phyloP scores from a whole-genome alignment of 2,329 filamentous ascomycete species.

The Aspergillus sp. region DNA sequence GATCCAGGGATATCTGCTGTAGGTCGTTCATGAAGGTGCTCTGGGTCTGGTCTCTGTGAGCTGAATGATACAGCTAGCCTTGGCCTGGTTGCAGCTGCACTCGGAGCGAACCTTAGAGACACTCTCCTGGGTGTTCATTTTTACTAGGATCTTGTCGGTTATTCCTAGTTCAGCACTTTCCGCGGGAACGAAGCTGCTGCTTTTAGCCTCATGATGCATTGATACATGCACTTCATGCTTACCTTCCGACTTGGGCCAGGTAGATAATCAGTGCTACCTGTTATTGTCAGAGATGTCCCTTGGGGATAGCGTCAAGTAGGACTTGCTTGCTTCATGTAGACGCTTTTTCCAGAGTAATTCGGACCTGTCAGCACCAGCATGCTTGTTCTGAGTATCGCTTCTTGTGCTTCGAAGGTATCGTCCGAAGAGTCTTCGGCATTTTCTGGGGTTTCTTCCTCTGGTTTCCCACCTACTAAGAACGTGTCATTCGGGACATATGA shows the following conservation, averaged over 20 bases:
- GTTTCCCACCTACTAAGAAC: slow-evolving; percentile 51
- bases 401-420: slow-evolving; percentile 1
- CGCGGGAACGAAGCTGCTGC: slow-evolving; percentile 71
- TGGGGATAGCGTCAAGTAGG: too few relatives aligned
- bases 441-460: neutral
- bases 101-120: slow-evolving; percentile 46
- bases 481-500: slow-evolving; percentile 79
- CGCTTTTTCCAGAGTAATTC: slow-evolving; percentile 93
- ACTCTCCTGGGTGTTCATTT: slow-evolving; percentile 65
- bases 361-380: slow-evolving; percentile 81
- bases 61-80: neutral
- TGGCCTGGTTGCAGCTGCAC: too few relatives aligned
- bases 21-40: slow-evolving; percentile 73
- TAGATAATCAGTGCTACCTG: slow-evolving; percentile 76
- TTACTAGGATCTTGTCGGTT: slow-evolving; percentile 85
- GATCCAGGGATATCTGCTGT: slow-evolving; percentile 70
- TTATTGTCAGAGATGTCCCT: slow-evolving; percentile 3
- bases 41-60: slow-evolving; percentile 35
- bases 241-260: slow-evolving; percentile 74
- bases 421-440: slow-evolving; percentile 1
- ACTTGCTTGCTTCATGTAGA: slow-evolving; percentile 76
- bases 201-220: slow-evolving; percentile 3
- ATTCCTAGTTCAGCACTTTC: slow-evolving; percentile 66
- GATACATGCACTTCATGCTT: slow-evolving; percentile 3
- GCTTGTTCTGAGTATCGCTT: slow-evolving; percentile 41